Evolutionary conservation across 805 yeast species (phyloP).

Genomic region (Schwanniomyces occidentalis): DNA sequence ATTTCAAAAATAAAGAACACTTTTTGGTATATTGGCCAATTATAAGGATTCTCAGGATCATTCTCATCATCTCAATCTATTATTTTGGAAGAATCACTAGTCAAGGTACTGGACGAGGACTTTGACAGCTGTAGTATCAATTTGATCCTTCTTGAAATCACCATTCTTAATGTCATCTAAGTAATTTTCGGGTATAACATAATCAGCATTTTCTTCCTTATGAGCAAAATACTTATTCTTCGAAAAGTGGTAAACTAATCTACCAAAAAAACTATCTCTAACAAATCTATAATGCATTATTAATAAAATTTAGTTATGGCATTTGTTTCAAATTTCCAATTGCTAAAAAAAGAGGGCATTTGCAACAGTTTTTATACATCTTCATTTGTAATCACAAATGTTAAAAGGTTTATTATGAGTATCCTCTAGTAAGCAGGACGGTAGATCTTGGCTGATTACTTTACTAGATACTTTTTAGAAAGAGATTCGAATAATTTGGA

Average conservation of each 20-base stretch:
- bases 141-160: no score
- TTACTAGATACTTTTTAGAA: no score
- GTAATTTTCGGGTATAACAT: conserved; percentile 24
- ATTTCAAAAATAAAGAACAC: conserved; percentile 34
- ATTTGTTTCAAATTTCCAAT: no score
- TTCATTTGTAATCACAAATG: no score
- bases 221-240: conserved; percentile 19
- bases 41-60: conserved; percentile 52
- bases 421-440: no score
- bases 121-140: neutral
- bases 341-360: no score
- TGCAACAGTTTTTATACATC: no score
- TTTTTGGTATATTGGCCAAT: conserved; percentile 48
- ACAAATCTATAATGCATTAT: no score
- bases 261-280: conserved; percentile 33
- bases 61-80: conserved; percentile 31
- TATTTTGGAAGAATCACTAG: neutral
- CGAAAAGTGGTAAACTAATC: conserved; percentile 26
- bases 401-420: no score
- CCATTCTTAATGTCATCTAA: neutral
- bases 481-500: no score
- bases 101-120: neutral
- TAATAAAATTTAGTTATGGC: no score
- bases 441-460: no score
- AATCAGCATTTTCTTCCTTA: conserved; percentile 21